Evolutionary conservation across 805 yeast species (phyloP).

Genomic region (Yamadazyma ubonensis): DNA sequence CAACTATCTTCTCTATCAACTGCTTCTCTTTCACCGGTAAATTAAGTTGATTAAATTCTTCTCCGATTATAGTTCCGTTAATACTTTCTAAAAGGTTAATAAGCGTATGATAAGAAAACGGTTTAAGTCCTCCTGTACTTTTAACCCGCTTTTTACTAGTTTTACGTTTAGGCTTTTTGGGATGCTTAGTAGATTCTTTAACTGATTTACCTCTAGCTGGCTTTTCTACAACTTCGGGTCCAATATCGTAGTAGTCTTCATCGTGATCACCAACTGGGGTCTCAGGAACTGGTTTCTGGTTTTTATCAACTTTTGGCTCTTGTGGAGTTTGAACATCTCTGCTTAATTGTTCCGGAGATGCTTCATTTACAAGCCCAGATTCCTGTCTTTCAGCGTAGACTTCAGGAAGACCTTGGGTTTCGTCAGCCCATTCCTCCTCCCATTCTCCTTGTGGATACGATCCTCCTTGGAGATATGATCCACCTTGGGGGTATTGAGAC

Average conservation of each 20-base stretch:
- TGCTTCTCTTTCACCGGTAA: constrained; percentile 75
- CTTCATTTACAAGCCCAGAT: too few relatives aligned
- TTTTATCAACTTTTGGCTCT: too few relatives aligned
- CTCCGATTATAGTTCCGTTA: constrained; percentile 61
- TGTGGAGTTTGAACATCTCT: too few relatives aligned
- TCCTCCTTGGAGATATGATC: too few relatives aligned
- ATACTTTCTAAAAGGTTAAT: constrained; percentile 55
- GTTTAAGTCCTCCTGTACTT: constrained; percentile 23
- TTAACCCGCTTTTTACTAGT: constrained; percentile 13
- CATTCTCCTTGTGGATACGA: neutral
- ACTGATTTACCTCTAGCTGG: constrained; percentile 36
- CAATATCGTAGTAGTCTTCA: constrained; percentile 40
- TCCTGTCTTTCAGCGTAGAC: neutral
- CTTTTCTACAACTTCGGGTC: constrained; percentile 31
- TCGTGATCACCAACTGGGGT: constrained; percentile 5
- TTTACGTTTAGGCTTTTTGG: constrained; percentile 21
- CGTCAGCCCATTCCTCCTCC: neutral
- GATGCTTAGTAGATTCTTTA: constrained; percentile 27
- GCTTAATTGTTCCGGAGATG: too few relatives aligned
- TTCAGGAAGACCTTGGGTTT: too few relatives aligned
- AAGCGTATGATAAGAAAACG: constrained; percentile 44
- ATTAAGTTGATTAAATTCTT: constrained; percentile 71
- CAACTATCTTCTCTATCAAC: constrained; percentile 80
- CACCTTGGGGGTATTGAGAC: too few relatives aligned
- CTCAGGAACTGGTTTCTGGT: too few relatives aligned